These are phyloP conservation scores for Cryphonectria japonica DNA, from an alignment of 2,329 filamentous ascomycete species.

Conservation along the genomic window DNA sequence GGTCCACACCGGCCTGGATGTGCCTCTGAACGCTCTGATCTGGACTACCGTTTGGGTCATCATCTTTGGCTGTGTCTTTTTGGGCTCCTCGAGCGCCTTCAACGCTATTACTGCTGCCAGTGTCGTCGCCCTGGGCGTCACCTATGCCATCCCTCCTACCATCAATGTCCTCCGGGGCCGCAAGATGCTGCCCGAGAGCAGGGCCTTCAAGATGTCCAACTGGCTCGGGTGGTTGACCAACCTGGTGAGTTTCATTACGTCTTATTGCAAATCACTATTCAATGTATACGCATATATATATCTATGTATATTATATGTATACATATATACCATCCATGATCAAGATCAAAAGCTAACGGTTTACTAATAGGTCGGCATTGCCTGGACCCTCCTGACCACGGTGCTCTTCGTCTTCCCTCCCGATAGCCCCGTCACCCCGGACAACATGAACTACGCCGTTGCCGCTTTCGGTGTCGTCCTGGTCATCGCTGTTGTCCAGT, in stretches of 20 bases:
- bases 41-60: constrained; percentile 64
- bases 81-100: constrained; percentile 70
- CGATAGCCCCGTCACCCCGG: constrained; percentile 62
- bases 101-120: constrained; percentile 73
- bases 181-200: constrained; percentile 61
- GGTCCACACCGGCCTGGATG: constrained; percentile 62
- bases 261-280: background rate
- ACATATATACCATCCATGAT: no score
- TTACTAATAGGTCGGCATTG: constrained; percentile 53
- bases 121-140: constrained; percentile 72
- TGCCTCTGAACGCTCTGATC: constrained; percentile 69
- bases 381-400: constrained; percentile 71
- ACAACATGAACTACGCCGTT: constrained; percentile 68
- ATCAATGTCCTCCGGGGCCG: constrained; percentile 71
- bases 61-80: constrained; percentile 71
- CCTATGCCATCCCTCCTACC: constrained; percentile 74
- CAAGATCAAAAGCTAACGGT: constrained; percentile 32
- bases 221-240: constrained; percentile 43
- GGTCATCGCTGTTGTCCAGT: constrained; percentile 47
- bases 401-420: constrained; percentile 78
- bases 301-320: background rate
- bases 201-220: constrained; percentile 40
- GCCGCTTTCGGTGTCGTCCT: constrained; percentile 54
- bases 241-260: constrained; percentile 28
- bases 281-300: no score